These are phyloP conservation scores for Sarocladium brachiariae DNA, from an alignment of 2,329 filamentous ascomycete genomes.

Conservation along the genomic window DNA sequence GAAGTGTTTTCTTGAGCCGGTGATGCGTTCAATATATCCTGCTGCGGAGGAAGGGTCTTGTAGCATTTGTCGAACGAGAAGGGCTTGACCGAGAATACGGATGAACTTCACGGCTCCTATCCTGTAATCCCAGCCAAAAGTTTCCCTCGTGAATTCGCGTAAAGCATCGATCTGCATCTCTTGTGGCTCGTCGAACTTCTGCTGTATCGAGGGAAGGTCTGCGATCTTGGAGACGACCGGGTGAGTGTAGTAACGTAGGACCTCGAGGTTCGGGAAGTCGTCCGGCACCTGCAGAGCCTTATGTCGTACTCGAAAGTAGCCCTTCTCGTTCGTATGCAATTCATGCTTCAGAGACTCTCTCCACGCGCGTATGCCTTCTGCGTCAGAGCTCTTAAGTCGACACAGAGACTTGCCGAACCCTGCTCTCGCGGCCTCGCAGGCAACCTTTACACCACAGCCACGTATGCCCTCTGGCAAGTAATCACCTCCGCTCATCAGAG, in stretches of 20 bases:
- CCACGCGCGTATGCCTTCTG: constrained; percentile 59
- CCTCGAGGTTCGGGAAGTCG: constrained; percentile 70
- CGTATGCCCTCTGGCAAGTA: constrained; percentile 85
- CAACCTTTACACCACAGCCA: constrained; percentile 79
- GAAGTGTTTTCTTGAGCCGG: constrained; percentile 60
- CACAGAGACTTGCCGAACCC: constrained; percentile 78
- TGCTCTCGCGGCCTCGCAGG: constrained; percentile 82
- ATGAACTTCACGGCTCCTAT: constrained; percentile 81
- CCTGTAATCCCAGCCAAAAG: constrained; percentile 79
- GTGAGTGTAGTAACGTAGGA: constrained; percentile 81
- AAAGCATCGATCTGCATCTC: constrained; percentile 41
- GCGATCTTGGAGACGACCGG: constrained; percentile 70
- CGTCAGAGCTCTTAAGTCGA: constrained; percentile 52
- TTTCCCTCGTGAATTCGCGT: constrained; percentile 67
- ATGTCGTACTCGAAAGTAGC: constrained; percentile 71
- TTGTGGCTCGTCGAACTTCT: constrained; percentile 16
- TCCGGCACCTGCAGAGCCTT: constrained; percentile 69
- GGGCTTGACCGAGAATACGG: constrained; percentile 66
- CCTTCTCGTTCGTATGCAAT: constrained; percentile 74
- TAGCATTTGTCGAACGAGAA: constrained; percentile 57
- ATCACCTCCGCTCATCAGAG: constrained; percentile 91
- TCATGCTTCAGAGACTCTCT: constrained; percentile 65
- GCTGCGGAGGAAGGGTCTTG: constrained; percentile 19
- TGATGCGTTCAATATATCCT: constrained; percentile 58
- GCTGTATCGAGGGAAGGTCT: constrained; percentile 21